Percentiles rank a stretch among this genome's conserved stretches.
phyloP scores from a whole-genome alignment of 257 asterid genomes.

The Haberlea rhodopensis region DNA sequence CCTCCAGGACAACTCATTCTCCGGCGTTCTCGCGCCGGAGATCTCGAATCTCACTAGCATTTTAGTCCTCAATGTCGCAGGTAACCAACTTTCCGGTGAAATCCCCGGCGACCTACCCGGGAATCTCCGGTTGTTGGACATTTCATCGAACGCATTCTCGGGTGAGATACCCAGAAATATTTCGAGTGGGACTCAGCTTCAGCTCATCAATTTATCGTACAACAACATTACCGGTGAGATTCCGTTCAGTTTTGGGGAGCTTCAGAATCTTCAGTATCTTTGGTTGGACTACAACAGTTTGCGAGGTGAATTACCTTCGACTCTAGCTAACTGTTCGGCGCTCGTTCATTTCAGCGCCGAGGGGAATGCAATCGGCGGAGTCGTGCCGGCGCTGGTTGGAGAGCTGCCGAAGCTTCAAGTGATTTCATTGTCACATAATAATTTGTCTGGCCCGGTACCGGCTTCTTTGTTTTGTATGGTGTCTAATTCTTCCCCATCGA shows the following conservation, averaged over 20 bases:
- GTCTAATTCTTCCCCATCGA: slow-evolving; percentile 45
- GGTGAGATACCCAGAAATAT: slow-evolving; percentile 42
- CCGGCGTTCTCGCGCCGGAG: slow-evolving; percentile 48
- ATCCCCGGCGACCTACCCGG: slow-evolving; percentile 40
- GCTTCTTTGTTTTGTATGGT: slow-evolving; percentile 53
- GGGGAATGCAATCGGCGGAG: slow-evolving; percentile 57
- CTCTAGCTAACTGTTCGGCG: slow-evolving; percentile 62
- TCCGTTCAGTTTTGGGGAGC: slow-evolving; percentile 52
- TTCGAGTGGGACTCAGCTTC: slow-evolving; percentile 35
- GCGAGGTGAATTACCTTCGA: slow-evolving; percentile 61
- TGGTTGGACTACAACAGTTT: slow-evolving; percentile 58
- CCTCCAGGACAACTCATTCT: slow-evolving; percentile 45
- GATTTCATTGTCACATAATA: slow-evolving; percentile 45
- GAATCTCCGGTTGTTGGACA: slow-evolving; percentile 43
- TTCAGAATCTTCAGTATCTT: slow-evolving; percentile 49
- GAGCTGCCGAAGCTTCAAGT: slow-evolving; percentile 52
- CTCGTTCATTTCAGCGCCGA: slow-evolving; percentile 63
- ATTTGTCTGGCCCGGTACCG: slow-evolving; percentile 57
- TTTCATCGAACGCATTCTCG: slow-evolving; percentile 51
- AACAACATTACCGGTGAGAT: slow-evolving; percentile 51
- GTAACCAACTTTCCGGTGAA: slow-evolving; percentile 47
- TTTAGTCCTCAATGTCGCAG: slow-evolving; percentile 44
- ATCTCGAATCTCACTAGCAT: slow-evolving; percentile 43
- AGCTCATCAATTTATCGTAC: slow-evolving; percentile 46
- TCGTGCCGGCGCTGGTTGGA: slow-evolving; percentile 50